Conservation (phyloP, 768 basidiomycete species). For the Tricholoma sp. region DNA sequence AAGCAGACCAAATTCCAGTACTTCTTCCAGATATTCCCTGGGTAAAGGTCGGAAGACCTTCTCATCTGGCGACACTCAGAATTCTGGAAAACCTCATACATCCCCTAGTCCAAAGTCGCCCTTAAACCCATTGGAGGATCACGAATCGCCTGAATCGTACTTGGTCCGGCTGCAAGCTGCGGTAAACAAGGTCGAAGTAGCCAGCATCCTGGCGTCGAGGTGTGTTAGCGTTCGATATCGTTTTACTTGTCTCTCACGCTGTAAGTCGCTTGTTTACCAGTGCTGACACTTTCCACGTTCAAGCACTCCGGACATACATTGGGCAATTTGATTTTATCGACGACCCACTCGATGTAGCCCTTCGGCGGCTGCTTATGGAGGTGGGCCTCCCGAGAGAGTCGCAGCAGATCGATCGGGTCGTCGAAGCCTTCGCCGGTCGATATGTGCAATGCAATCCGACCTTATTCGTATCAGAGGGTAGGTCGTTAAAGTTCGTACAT, state of each 20-base stretch:
- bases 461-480: slow-evolving; percentile 75
- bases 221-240: slow-evolving; percentile 23
- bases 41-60: slow-evolving; percentile 28
- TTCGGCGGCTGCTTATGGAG: slow-evolving; percentile 87
- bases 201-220: slow-evolving; percentile 78
- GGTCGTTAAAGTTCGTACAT: slow-evolving; percentile 10
- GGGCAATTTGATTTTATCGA: slow-evolving; percentile 69
- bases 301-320: slow-evolving; percentile 70
- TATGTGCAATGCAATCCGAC: slow-evolving; percentile 81
- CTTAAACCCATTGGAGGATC: slow-evolving; percentile 33
- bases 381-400: slow-evolving; percentile 91
- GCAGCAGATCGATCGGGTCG: slow-evolving; percentile 96
- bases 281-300: slow-evolving; percentile 60
- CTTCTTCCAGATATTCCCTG: slow-evolving; percentile 42
- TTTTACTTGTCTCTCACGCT: slow-evolving; percentile 3
- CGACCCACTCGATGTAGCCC: slow-evolving; percentile 86
- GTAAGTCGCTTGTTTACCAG: slow-evolving; percentile 32
- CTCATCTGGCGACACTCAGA: background rate
- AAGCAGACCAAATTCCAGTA: slow-evolving; percentile 17
- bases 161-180: slow-evolving; percentile 56
- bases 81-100: background rate
- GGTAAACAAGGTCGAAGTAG: slow-evolving; percentile 75
- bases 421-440: slow-evolving; percentile 88
- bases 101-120: background rate
- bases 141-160: slow-evolving; percentile 70